Conservation (phyloP, 129 eudicot genomes). For the Chrysanthemum makinoi region DNA sequence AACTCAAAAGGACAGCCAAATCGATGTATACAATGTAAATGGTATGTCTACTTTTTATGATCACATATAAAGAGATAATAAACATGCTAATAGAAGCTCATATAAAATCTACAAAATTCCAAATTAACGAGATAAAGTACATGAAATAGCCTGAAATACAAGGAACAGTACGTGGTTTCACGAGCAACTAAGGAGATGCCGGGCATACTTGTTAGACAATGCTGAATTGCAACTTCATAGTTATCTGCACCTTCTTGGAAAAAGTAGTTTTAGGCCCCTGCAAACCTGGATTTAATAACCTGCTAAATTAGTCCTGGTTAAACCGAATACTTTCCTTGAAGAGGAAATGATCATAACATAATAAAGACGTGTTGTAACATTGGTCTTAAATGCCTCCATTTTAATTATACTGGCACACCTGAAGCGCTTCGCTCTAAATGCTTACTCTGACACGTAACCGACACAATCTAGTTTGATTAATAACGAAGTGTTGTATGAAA, state of each 20-base stretch:
- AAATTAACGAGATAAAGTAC: constrained; percentile 16
- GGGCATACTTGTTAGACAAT: constrained; percentile 74
- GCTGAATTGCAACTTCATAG: constrained; percentile 36
- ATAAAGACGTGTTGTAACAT: constrained; percentile 17
- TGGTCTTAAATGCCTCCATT: constrained; percentile 11
- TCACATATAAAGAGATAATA: constrained; percentile 16
- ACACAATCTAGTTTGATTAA: not conserved
- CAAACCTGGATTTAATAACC: constrained; percentile 41
- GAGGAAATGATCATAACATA: constrained; percentile 12
- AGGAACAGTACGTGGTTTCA: constrained; percentile 69
- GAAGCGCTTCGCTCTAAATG: not conserved
- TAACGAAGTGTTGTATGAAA: not conserved
- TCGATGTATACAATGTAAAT: constrained; percentile 17
- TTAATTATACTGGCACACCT: not conserved
- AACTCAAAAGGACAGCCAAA: constrained; percentile 32
- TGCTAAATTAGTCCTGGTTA: constrained; percentile 23
- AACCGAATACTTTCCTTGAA: constrained; percentile 21
- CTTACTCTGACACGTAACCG: not conserved
- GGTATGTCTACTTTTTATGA: constrained; percentile 21
- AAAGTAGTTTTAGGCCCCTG: constrained; percentile 28
- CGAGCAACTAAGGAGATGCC: constrained; percentile 87
- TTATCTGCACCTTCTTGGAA: constrained; percentile 22
- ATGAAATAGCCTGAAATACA: constrained; percentile 20
- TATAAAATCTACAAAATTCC: constrained; percentile 22
- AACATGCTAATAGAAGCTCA: constrained; percentile 22